Percentiles rank a stretch among this genome's conserved stretches.
These are phyloP conservation scores for Creolimax fragrantissima DNA, from an alignment of 78 protist genomes.

Conservation along the genomic window DNA sequence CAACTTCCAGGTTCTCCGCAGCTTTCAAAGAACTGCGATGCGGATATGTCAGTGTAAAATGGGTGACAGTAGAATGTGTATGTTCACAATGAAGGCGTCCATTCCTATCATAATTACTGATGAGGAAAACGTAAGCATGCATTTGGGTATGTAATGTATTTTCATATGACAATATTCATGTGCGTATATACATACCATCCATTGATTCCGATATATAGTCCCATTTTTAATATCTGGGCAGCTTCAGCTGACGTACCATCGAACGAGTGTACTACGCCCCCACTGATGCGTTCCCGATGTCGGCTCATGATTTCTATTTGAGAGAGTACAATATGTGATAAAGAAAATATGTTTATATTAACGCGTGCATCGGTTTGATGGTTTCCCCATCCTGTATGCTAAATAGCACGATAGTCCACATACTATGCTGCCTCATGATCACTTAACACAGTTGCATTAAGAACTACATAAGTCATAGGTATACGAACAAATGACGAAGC, in stretches of 20 bases:
- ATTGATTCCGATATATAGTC: slow-evolving; percentile 51
- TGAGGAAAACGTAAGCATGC: neutral
- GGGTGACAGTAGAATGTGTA: neutral
- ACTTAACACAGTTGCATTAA: neutral
- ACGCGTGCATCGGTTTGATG: neutral
- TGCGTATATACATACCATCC: slow-evolving; percentile 11
- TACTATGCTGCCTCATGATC: neutral
- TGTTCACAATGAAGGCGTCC: neutral
- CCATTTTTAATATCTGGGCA: neutral
- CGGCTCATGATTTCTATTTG: neutral
- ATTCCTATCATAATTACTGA: neutral
- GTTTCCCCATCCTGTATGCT: neutral
- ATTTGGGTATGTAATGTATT: neutral
- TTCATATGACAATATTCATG: neutral
- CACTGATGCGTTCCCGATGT: slow-evolving; percentile 8
- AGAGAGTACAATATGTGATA: neutral
- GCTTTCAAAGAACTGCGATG: slow-evolving; percentile 4
- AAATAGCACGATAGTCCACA: neutral
- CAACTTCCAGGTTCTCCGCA: slow-evolving; percentile 20
- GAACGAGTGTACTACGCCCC: slow-evolving; percentile 51
- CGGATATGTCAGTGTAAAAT: no score
- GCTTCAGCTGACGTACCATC: slow-evolving; percentile 37
- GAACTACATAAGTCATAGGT: no score
- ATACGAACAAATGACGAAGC: no score
- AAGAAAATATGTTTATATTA: neutral